Base-by-base conservation (phyloP, 495 filamentous ascomycete species). In the Acidiella bohemica region DNA sequence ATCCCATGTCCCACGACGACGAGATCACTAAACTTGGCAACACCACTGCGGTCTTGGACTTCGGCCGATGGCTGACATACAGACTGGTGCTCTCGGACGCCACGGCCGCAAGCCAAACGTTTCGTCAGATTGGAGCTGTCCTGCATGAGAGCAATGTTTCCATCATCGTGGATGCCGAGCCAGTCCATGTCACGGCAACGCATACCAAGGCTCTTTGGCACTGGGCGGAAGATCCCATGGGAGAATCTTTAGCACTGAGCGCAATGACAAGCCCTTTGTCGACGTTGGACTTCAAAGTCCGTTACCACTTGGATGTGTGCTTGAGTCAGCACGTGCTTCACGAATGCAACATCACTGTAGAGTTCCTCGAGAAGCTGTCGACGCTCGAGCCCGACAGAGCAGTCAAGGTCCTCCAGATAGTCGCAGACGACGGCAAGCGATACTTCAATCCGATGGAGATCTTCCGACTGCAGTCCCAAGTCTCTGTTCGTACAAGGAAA, bases 241-340 rank as follows among this genome's bases (percentile, higher is more conserved):
- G 14, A 13, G 8, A 67, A n/a, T 64, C 68, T 41, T 68, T 83
- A 27, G 72, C 77, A 43, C 22, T 65, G 54, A 32, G 49, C 53
- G 16, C 62, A 38, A 43, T 63, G 44, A 37, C 67, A 51, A 44
- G 57, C 35, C 43, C 41, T 51, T 10, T 45, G 56, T 32, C 29
- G 1, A 33, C 46, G 9, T 65, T 97, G 3, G 63, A 75, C 0
- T 95, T 86, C 33, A 55, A 73, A 1, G 73, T 88, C 2, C 74
- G 83, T 7, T 96, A 96, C 52, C 88, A 93, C 58, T 70, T 97
- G 0, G 87, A 96, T 58, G 87, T 84, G 0, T 95, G 88, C 54
- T 67, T 96, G 7, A 93, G 86, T 0, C 70, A 81, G 16, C 75
- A 76, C 0, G 62, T 70, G n/a, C 60, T 97, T n/a, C 79, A 77